phyloP scores from a whole-genome alignment of 371 early-diverging fungal genomes.

The Mucor indicus region DNA sequence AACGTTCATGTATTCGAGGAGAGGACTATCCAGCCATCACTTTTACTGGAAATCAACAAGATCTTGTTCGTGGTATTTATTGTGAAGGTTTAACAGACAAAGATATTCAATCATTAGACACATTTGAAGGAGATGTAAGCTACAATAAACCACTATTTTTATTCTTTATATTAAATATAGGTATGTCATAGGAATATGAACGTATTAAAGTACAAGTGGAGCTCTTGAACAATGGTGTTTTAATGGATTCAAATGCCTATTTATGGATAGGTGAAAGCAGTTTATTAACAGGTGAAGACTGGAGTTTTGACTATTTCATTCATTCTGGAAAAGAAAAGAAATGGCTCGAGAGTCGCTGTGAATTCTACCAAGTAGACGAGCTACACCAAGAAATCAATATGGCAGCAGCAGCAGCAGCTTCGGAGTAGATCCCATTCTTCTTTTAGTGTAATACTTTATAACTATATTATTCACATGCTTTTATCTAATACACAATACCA shows the following conservation, averaged over 20 bases:
- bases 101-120: slow-evolving; percentile 33
- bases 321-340: slow-evolving; percentile 15
- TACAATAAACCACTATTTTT: not conserved
- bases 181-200: slow-evolving; percentile 26
- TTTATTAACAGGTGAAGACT: slow-evolving; percentile 25
- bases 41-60: slow-evolving; percentile 15
- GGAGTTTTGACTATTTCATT: slow-evolving; percentile 22
- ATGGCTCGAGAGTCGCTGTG: slow-evolving; percentile 24
- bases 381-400: too few species aligned
- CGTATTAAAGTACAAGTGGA: slow-evolving; percentile 21
- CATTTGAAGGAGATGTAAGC: slow-evolving; percentile 42
- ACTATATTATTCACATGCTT: not conserved
- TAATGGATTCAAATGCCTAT: slow-evolving; percentile 26
- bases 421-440: not conserved
- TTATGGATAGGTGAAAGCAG: slow-evolving; percentile 29
- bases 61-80: slow-evolving; percentile 25
- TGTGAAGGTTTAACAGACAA: slow-evolving; percentile 23
- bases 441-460: not conserved
- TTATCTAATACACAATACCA: not conserved
- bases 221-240: not conserved
- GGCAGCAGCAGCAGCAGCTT: too few species aligned
- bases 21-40: slow-evolving; percentile 37
- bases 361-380: slow-evolving; percentile 19
- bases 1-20: slow-evolving; percentile 29
- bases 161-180: not conserved